A percentile compares a stretch with the other conserved stretches of the same genome.
Evolutionary conservation across 2,329 filamentous ascomycete species (phyloP).

Genomic region (Exophiala sp.): DNA sequence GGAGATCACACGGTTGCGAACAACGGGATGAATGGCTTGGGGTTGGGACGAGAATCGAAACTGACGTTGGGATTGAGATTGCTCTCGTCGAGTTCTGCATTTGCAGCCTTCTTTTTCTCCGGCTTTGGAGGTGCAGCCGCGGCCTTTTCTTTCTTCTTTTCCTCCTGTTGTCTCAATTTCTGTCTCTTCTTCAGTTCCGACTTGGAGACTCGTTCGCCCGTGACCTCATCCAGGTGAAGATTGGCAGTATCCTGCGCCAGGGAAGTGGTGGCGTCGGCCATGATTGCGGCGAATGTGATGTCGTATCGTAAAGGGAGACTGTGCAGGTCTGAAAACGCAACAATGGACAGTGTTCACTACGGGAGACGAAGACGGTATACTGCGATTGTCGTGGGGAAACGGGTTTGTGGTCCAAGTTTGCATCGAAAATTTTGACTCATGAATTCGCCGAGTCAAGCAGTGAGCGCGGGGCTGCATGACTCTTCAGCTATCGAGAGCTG

Average conservation of each 20-base stretch:
- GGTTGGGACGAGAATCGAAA: slow-evolving; percentile 22
- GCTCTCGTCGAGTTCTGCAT: slow-evolving; percentile 56
- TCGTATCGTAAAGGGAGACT: no score
- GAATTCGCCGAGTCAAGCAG: not conserved
- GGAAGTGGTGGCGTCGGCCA: slow-evolving; percentile 38
- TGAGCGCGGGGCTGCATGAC: slow-evolving; percentile 3
- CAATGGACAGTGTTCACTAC: not conserved
- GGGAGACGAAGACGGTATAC: not conserved
- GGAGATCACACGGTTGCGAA: not conserved
- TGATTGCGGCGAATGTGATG: slow-evolving; percentile 5
- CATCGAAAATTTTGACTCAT: slow-evolving; percentile 6
- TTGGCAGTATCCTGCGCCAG: slow-evolving; percentile 49
- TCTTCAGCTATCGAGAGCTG: not conserved
- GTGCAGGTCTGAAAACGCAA: no score
- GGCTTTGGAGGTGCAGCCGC: slow-evolving; percentile 55
- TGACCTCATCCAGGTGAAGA: slow-evolving; percentile 83
- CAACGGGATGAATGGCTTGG: slow-evolving; percentile 16
- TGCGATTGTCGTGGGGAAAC: slow-evolving; percentile 2
- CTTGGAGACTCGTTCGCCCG: slow-evolving; percentile 81
- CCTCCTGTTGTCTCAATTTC: slow-evolving; percentile 82
- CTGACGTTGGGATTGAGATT: slow-evolving; percentile 69
- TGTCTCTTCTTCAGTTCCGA: slow-evolving; percentile 88
- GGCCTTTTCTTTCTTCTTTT: slow-evolving; percentile 78
- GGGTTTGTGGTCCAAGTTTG: slow-evolving; percentile 1
- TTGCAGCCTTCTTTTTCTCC: slow-evolving; percentile 56